These are phyloP conservation scores for Colletotrichum sp. DNA, from an alignment of 2,329 filamentous ascomycete species.

Conservation along the genomic window DNA sequence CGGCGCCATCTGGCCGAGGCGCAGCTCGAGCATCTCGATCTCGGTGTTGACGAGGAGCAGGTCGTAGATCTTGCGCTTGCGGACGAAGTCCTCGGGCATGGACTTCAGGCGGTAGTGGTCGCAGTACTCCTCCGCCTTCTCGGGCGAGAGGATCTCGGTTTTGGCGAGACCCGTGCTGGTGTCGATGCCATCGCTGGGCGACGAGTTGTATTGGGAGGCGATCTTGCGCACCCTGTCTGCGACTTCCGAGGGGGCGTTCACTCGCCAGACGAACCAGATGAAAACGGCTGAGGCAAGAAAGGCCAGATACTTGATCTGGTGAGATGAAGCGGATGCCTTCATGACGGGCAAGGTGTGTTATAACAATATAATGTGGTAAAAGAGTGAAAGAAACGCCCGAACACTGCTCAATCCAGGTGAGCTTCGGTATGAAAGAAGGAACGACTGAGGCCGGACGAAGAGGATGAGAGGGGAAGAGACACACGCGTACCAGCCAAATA, in stretches of 20 bases:
- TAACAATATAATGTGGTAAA: not conserved
- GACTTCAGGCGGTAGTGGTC: slow-evolving; percentile 42
- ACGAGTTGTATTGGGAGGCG: not conserved
- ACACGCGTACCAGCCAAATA: not conserved
- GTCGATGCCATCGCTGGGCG: not conserved
- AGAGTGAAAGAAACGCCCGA: not conserved
- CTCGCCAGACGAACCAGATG: slow-evolving; percentile 13
- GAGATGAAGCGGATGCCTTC: not conserved
- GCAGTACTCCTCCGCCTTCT: slow-evolving; percentile 31
- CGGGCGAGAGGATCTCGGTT: not conserved
- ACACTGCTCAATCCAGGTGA: not conserved
- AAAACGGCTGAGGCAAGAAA: slow-evolving; percentile 5
- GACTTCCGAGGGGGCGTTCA: not conserved
- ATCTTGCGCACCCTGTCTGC: slow-evolving; percentile 4
- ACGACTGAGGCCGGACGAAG: not conserved
- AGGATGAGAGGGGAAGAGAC: not conserved
- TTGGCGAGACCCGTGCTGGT: not conserved
- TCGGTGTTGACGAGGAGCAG: slow-evolving; percentile 68
- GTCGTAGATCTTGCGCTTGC: slow-evolving; percentile 61
- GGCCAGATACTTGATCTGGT: slow-evolving; percentile 13
- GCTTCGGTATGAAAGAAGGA: not conserved
- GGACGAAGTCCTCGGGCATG: slow-evolving; percentile 27
- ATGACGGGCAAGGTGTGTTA: not conserved
- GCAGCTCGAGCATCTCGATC: slow-evolving; percentile 70
- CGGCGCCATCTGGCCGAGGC: slow-evolving; percentile 61